phyloP scores from a whole-genome alignment of 306 rosid species.

The Vigna angularis region DNA sequence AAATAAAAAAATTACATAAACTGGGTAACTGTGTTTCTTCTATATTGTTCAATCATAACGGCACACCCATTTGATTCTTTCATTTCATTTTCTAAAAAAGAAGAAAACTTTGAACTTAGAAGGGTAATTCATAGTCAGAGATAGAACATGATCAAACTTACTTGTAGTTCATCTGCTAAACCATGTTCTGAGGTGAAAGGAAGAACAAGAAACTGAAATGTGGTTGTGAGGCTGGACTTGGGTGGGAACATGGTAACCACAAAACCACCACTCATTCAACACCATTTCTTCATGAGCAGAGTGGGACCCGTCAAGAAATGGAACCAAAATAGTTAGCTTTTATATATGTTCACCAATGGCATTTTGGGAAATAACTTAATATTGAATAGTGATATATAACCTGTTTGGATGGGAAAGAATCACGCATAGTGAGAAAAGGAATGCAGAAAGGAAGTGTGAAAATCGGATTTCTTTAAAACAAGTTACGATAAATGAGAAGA shows the following conservation, averaged over 20 bases:
- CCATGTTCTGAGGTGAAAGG: not conserved
- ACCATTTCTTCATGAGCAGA: not conserved
- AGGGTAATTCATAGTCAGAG: not conserved
- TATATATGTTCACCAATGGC: not conserved
- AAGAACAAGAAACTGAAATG: not conserved
- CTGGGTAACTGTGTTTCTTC: not conserved
- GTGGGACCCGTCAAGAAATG: conserved; percentile 1
- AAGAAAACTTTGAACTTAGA: not conserved
- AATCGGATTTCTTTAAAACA: no score
- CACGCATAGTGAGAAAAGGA: no score
- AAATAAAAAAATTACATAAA: not conserved
- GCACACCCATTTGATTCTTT: not conserved
- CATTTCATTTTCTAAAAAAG: not conserved
- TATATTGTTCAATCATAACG: not conserved
- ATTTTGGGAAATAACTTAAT: not conserved
- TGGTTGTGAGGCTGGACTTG: not conserved
- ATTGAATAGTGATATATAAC: not conserved
- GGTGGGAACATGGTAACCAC: conserved; percentile 6
- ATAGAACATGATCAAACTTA: conserved; percentile 1
- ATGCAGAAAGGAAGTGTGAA: no score
- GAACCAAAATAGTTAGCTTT: not conserved
- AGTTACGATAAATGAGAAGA: no score
- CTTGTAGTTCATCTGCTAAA: conserved; percentile 10
- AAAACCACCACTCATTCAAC: not conserved
- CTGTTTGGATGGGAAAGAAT: no score